Evolutionary conservation across 345 rosid genomes (phyloP).

Genomic region (Dovyalis caffra): DNA sequence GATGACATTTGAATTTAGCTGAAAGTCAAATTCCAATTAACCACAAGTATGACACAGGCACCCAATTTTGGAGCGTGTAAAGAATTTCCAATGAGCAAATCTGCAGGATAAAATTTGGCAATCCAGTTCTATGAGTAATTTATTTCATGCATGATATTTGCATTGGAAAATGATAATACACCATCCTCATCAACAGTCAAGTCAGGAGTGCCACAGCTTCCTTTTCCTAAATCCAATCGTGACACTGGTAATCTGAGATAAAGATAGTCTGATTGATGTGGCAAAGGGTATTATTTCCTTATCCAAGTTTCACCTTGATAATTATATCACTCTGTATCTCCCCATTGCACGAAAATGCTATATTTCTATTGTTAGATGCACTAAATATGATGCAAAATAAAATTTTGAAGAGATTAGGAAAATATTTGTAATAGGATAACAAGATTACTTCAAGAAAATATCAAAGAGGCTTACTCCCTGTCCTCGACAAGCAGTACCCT

Average conservation of each 20-base stretch:
- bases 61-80: not conserved
- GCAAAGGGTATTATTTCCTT: not conserved
- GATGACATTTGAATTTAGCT: not conserved
- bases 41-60: not conserved
- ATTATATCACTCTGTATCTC: not conserved
- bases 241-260: not conserved
- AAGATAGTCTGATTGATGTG: not conserved
- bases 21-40: not conserved
- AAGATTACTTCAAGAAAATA: not conserved
- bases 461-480: not conserved
- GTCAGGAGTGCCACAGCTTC: not conserved
- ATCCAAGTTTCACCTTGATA: not conserved
- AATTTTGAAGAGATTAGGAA: not conserved
- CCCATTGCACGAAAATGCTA: not conserved
- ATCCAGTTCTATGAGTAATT: not conserved
- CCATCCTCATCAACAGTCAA: not conserved
- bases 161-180: not conserved
- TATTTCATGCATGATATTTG: not conserved
- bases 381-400: not conserved
- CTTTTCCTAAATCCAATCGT: not conserved
- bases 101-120: not conserved
- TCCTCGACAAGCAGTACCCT: not conserved
- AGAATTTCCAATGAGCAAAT: not conserved
- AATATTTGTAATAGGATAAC: not conserved
- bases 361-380: not conserved